These are phyloP conservation scores for Fonticula alba DNA, from an alignment of 78 protist species.

Conservation along the genomic window DNA sequence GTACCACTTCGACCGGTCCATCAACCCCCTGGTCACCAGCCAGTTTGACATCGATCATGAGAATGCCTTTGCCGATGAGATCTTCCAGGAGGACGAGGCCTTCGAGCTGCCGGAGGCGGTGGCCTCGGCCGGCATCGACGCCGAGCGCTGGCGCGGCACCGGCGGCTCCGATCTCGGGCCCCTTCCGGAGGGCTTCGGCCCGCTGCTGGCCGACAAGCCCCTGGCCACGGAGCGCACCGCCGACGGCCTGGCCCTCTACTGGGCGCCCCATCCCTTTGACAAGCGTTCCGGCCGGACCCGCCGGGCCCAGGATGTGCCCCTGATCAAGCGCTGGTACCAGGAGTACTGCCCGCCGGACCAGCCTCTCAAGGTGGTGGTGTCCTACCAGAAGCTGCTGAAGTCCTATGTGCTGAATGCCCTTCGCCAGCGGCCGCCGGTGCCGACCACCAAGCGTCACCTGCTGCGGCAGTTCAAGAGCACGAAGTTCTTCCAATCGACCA, in stretches of 20 bases:
- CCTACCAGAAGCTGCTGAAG: conserved; percentile 95
- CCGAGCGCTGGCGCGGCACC: background rate
- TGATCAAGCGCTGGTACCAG: conserved; percentile 78
- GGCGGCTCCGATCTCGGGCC: conserved; percentile 23
- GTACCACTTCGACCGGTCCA: conserved; percentile 76
- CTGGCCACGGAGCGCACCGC: conserved; percentile 76
- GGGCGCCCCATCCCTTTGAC: conserved; percentile 95
- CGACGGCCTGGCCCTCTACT: conserved; percentile 71
- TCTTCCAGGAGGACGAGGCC: background rate
- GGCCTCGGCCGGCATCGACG: conserved; percentile 1
- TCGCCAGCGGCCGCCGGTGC: background rate
- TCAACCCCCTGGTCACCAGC: conserved; percentile 49
- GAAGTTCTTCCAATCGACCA: conserved; percentile 92
- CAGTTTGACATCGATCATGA: too few relatives aligned
- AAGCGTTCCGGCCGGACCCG: conserved; percentile 70
- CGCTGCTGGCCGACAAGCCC: conserved; percentile 37
- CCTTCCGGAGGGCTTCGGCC: conserved; percentile 38
- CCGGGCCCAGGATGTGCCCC: conserved; percentile 89
- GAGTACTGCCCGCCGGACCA: conserved; percentile 88
- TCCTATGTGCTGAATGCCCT: conserved; percentile 71
- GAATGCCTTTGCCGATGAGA: too few relatives aligned
- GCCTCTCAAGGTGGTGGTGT: conserved; percentile 88
- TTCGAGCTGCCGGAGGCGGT: background rate
- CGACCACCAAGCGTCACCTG: conserved; percentile 20
- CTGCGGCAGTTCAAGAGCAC: conserved; percentile 63